Evolutionary conservation across 1,139 yeast species (phyloP).

Genomic region (Suhomyces coccinellae): DNA sequence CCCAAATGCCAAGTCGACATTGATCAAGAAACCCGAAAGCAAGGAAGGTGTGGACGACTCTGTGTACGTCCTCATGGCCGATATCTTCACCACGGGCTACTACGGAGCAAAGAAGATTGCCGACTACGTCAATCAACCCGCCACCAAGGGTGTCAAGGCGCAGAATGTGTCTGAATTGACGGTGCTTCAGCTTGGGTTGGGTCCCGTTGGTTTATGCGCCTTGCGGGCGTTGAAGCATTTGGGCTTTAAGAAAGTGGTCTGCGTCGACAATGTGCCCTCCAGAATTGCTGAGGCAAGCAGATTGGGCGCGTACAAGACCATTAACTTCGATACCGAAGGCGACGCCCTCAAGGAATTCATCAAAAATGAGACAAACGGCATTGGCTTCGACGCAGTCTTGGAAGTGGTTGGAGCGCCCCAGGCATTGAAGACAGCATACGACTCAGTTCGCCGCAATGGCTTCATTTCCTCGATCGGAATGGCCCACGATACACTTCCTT

Average conservation of each 20-base stretch:
- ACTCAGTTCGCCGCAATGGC: slow-evolving; percentile 58
- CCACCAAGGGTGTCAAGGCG: slow-evolving; percentile 17
- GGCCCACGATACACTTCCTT: slow-evolving; percentile 60
- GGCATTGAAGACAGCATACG: slow-evolving; percentile 53
- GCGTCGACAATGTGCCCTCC: slow-evolving; percentile 52
- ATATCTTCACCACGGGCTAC: slow-evolving; percentile 66
- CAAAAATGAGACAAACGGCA: slow-evolving; percentile 29
- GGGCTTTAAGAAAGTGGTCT: slow-evolving; percentile 49
- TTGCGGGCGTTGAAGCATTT: slow-evolving; percentile 46
- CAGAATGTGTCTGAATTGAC: slow-evolving; percentile 33
- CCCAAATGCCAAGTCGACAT: slow-evolving; percentile 56
- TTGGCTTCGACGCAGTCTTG: slow-evolving; percentile 57
- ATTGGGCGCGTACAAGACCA: slow-evolving; percentile 45
- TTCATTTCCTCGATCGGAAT: slow-evolving; percentile 61
- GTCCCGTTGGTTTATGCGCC: slow-evolving; percentile 66
- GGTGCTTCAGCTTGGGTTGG: slow-evolving; percentile 58
- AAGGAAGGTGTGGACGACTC: slow-evolving; percentile 38
- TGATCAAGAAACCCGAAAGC: slow-evolving; percentile 41
- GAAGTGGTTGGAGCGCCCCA: slow-evolving; percentile 58
- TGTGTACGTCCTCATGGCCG: slow-evolving; percentile 61
- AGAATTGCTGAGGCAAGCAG: slow-evolving; percentile 46
- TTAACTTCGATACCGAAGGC: slow-evolving; percentile 43
- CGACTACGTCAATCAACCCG: slow-evolving; percentile 31
- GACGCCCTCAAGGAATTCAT: slow-evolving; percentile 28
- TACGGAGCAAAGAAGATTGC: slow-evolving; percentile 54